Conservation (phyloP, 1,284 basidiomycete species). For the Trametes polyzona region DNA sequence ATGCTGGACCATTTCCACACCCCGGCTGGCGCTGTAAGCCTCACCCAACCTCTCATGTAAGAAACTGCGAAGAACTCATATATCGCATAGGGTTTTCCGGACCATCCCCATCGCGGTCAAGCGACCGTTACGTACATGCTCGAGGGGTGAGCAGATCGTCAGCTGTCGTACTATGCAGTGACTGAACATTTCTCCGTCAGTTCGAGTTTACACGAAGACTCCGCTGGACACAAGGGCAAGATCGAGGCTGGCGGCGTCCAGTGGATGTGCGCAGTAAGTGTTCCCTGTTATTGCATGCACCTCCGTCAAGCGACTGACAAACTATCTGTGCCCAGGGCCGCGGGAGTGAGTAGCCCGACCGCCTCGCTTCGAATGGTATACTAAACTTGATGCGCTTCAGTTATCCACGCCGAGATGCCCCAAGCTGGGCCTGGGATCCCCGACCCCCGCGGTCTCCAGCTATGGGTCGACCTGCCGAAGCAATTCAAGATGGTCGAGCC, state of each 20-base stretch:
- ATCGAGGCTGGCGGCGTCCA: constrained; percentile 89
- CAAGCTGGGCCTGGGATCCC: constrained; percentile 69
- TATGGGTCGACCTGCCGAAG: constrained; percentile 94
- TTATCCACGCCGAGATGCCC: constrained; percentile 93
- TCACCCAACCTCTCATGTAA: not conserved
- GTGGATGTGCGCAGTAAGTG: constrained; percentile 89
- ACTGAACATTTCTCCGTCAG: constrained; percentile 36
- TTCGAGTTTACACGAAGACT: constrained; percentile 89
- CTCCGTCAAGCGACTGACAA: not conserved
- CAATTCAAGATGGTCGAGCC: constrained; percentile 86
- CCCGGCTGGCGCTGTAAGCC: constrained; percentile 59
- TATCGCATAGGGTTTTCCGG: constrained; percentile 62
- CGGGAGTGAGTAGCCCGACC: constrained; percentile 41
- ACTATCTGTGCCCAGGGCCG: constrained; percentile 35
- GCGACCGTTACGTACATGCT: constrained; percentile 90
- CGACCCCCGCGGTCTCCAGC: constrained; percentile 81
- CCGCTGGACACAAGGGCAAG: constrained; percentile 83
- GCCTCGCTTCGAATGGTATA: not conserved
- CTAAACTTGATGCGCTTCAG: constrained; percentile 30
- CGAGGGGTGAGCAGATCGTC: constrained; percentile 57
- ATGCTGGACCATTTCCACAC: constrained; percentile 85
- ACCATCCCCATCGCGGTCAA: constrained; percentile 91
- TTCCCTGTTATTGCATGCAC: not conserved
- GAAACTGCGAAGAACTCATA: not conserved
- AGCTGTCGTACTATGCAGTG: not conserved